These are phyloP conservation scores for Staphylotrichum longicolle DNA, from an alignment of 495 filamentous ascomycete genomes.

Conservation along the genomic window DNA sequence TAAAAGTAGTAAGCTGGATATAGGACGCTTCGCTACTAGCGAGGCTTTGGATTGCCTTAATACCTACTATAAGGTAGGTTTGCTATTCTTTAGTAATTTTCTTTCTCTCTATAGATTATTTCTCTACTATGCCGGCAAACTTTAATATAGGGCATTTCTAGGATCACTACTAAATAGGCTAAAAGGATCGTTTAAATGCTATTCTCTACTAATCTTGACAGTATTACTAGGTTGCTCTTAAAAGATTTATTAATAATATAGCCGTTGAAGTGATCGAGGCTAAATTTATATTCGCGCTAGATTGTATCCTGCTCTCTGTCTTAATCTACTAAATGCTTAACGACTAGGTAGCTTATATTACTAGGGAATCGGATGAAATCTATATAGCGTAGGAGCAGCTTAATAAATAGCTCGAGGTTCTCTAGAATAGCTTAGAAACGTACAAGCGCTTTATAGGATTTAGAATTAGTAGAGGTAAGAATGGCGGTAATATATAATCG, in stretches of 20 bases:
- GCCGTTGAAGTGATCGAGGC: conserved; percentile 58
- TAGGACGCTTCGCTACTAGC: conserved; percentile 43
- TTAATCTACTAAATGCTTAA: conserved; percentile 45
- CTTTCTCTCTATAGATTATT: too few species aligned
- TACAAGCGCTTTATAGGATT: conserved; percentile 46
- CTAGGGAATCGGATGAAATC: conserved; percentile 55
- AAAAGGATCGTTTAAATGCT: too few species aligned
- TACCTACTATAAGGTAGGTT: conserved; percentile 51
- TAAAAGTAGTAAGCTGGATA: conserved; percentile 33
- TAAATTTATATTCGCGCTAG: conserved; percentile 42
- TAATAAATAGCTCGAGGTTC: conserved; percentile 51
- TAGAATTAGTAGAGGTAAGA: conserved; percentile 21
- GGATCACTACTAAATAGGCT: too few species aligned
- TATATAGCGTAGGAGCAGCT: conserved; percentile 49
- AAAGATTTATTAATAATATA: conserved; percentile 61
- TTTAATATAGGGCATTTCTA: too few species aligned
- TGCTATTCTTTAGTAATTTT: too few species aligned
- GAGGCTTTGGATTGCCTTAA: conserved; percentile 50
- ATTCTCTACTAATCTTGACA: too few species aligned
- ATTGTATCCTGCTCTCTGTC: conserved; percentile 44
- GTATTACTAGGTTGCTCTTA: conserved; percentile 53
- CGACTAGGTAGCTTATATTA: conserved; percentile 47
- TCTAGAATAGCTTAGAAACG: conserved; percentile 48
- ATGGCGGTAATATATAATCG: too few species aligned
- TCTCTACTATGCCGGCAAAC: too few species aligned